Evolutionary conservation across 768 basidiomycete genomes (phyloP).

Genomic region (Gymnopilus junonius): DNA sequence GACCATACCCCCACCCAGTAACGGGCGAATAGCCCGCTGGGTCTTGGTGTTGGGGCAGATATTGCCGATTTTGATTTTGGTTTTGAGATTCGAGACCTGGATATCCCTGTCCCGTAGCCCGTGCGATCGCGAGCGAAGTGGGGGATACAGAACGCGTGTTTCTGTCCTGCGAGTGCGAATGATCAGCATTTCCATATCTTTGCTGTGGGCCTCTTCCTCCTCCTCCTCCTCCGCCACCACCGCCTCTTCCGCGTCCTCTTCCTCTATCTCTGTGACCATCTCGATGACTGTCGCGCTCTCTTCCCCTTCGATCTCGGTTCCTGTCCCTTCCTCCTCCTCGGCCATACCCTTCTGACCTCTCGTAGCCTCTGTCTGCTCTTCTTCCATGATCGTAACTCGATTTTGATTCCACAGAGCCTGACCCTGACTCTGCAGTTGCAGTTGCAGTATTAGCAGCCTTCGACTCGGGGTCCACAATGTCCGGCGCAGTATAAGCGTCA

Average conservation of each 20-base stretch:
- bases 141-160: conserved; percentile 25
- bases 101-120: conserved; percentile 39
- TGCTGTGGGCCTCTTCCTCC: conserved; percentile 11
- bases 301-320: conserved; percentile 36
- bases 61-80: conserved; percentile 7
- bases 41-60: conserved; percentile 5
- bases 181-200: background rate
- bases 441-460: background rate
- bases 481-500: conserved; percentile 40
- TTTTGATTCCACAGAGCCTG: background rate
- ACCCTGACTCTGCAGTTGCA: background rate
- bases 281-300: conserved; percentile 41
- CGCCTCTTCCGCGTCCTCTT: conserved; percentile 31
- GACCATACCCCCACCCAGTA: background rate
- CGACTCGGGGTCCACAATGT: conserved; percentile 20
- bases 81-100: background rate
- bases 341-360: background rate
- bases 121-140: conserved; percentile 51
- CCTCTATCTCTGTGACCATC: conserved; percentile 35
- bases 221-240: conserved; percentile 4
- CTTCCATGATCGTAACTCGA: background rate
- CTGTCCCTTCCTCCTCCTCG: conserved; percentile 17
- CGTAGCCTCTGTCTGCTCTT: background rate
- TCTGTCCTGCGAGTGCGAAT: background rate
- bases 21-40: background rate